Evolutionary conservation across 164 flowering plant genomes (phyloP), one percentile per base, ranked within the genome.

Genomic region (Houttuynia cordata): DNA sequence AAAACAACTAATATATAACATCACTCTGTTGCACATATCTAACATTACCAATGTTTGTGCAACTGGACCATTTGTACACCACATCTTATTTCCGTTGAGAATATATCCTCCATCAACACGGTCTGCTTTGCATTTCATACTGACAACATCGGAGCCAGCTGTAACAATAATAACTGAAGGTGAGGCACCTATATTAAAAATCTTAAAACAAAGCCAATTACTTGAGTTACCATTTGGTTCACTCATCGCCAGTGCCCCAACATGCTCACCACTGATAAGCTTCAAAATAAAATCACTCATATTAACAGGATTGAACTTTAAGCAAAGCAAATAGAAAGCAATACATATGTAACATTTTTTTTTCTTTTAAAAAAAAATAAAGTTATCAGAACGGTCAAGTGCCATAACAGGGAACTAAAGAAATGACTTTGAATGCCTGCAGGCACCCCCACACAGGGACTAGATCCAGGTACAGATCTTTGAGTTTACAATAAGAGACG

Each of bases 101-200:
- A 94, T 50, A 70, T 88, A 94, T 57, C 97, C 97, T 9, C 94
- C 97, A 70, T 88, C 83, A 58, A 84, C 91, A 51, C 80, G 85
- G 59, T 87, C 97, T 76, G 97, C 97, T 78, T 80, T 91, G 83
- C 97, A 91, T 69, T 91, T 94, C 99, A 94, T 94, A 76, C 99
- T 79, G 57, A 91, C 96, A 69, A 91, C 97, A 78, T 94, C 99
- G 62, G 99, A 94, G 20, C 99, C 99, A 87, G 99, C 99, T 94
- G 82, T 30, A 55, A 68, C 68, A 72, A 30, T 21, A 65, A 42
- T 20, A 57, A 47, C 53, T 34, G 55, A 10, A 23, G 59, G 30
- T 42, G 10, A 68, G 62, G 53, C 58, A 39, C 41, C 18, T 40
- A 23, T 10, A n/a, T 15, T 30, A 39, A 54, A 21, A 24, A 54